Evolutionary conservation across 83 land plant species (phyloP), one percentile per base, ranked within the genome.

Genomic region (Diphasiastrum complanatum): DNA sequence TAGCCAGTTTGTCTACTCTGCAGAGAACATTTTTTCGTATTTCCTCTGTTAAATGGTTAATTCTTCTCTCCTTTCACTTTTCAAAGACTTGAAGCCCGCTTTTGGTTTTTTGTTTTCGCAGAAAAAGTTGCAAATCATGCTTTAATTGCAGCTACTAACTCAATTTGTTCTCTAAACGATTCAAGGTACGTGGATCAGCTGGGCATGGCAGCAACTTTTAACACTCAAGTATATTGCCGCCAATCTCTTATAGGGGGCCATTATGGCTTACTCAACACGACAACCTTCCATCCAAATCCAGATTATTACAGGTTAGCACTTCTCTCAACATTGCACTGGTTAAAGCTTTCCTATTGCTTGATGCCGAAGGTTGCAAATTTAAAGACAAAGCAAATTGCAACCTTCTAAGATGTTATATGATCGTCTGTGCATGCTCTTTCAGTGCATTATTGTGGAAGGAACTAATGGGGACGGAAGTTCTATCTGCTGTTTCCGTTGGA

Each of bases 111-210:
- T 58, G 30, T 69, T 18, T 30, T n/a, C 11, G 18, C 14, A 27
- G 20, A 28, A 23, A 22, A 8, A 14, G 6, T 19, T 12, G 40
- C 14, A 16, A 58, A 34, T 24, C 20, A 33, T 61, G 64, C 28
- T 1, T 25, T 25, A 1, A 24, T 20, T n/a, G 14, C 2, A 20
- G 4, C 0, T 5, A 25, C 18, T 28, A 33, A 0, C 43, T 2
- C 66, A 90, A n/a, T n/a, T n/a, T n/a, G n/a, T n/a, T n/a, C n/a
- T n/a, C n/a, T n/a, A n/a, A n/a, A n/a, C n/a, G n/a, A n/a, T n/a
- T n/a, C n/a, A n/a, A n/a, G 97, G 97, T 91, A 81, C 71, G 60
- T 91, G 75, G 92, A 91, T 76, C 86, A 91, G 61, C 80, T 91
- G 6, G 97, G 93, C 3, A 79, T 86, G 97, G 60, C 93, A 24